These are phyloP conservation scores for Musa balbisiana DNA, from an alignment of 202 grass and related monocot species.

Conservation along the genomic window DNA sequence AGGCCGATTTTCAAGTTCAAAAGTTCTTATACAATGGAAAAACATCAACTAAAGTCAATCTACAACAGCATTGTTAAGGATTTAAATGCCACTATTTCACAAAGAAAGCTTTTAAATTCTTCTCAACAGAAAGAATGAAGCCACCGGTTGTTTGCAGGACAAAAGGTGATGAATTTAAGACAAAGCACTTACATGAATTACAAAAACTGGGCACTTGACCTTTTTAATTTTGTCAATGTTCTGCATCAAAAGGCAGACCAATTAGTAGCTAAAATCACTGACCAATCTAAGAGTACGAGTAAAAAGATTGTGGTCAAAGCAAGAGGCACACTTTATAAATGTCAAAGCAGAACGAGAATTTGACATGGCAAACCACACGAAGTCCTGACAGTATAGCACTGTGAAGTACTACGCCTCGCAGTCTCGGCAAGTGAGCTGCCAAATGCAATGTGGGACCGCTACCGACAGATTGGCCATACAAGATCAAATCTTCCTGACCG, in stretches of 20 bases:
- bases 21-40: background rate
- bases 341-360: conserved; percentile 95
- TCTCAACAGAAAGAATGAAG: background rate
- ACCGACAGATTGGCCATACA: conserved; percentile 97
- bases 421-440: conserved; percentile 68
- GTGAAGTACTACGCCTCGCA: conserved; percentile 88
- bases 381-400: conserved; percentile 95
- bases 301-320: conserved; percentile 10
- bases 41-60: background rate
- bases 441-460: conserved; percentile 92
- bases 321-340: conserved; percentile 74
- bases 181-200: conserved; percentile 87
- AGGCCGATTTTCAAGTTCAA: background rate
- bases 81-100: background rate
- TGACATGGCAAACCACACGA: conserved; percentile 93
- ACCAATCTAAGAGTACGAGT: background rate
- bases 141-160: background rate
- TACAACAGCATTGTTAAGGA: background rate
- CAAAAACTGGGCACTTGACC: conserved; percentile 87
- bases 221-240: conserved; percentile 99
- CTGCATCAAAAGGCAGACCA: conserved; percentile 43
- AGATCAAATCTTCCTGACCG: conserved; percentile 87
- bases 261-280: background rate
- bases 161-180: conserved; percentile 19
- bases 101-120: background rate